Conservation (phyloP, 1,284 basidiomycete genomes). For the Meripilus lineatus region DNA sequence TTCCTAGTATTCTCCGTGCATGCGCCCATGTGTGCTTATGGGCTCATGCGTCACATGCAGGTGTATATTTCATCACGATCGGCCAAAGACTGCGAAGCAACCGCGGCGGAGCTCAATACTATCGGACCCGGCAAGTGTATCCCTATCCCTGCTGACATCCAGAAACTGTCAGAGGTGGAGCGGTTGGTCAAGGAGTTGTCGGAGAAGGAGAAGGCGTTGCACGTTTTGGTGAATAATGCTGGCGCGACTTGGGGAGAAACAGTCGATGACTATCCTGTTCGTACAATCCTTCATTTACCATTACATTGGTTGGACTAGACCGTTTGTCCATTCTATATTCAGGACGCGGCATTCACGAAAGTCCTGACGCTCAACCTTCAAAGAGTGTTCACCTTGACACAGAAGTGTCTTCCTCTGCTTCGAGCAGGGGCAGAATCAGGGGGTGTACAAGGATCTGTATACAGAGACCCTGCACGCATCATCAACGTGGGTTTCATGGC, state of each 20-base stretch:
- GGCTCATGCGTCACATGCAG: slow-evolving; percentile 10
- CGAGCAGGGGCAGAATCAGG: slow-evolving; percentile 45
- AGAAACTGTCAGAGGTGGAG: slow-evolving; percentile 54
- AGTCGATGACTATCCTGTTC: slow-evolving; percentile 52
- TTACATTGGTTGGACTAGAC: slow-evolving; percentile 5
- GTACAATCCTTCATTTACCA: slow-evolving; percentile 14
- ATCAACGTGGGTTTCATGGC: slow-evolving; percentile 47
- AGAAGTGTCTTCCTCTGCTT: slow-evolving; percentile 60
- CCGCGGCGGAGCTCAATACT: slow-evolving; percentile 50
- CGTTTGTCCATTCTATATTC: slow-evolving; percentile 13
- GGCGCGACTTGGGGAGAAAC: slow-evolving; percentile 61
- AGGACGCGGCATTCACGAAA: slow-evolving; percentile 54
- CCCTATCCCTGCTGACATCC: slow-evolving; percentile 57
- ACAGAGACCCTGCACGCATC: slow-evolving; percentile 51
- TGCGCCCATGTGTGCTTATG: background rate
- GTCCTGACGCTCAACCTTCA: slow-evolving; percentile 65
- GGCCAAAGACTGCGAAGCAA: slow-evolving; percentile 49
- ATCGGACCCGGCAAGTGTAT: slow-evolving; percentile 55
- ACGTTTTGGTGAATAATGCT: slow-evolving; percentile 68
- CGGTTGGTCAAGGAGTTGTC: slow-evolving; percentile 47
- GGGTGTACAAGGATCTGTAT: slow-evolving; percentile 32
- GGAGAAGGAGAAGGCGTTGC: slow-evolving; percentile 46
- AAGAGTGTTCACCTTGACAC: slow-evolving; percentile 67
- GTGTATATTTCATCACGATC: slow-evolving; percentile 61
- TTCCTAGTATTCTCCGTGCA: background rate